A percentile compares a stretch with the other conserved stretches of the same genome.
Conservation (phyloP, 2,329 filamentous ascomycete genomes). For the Monascus ruber region DNA sequence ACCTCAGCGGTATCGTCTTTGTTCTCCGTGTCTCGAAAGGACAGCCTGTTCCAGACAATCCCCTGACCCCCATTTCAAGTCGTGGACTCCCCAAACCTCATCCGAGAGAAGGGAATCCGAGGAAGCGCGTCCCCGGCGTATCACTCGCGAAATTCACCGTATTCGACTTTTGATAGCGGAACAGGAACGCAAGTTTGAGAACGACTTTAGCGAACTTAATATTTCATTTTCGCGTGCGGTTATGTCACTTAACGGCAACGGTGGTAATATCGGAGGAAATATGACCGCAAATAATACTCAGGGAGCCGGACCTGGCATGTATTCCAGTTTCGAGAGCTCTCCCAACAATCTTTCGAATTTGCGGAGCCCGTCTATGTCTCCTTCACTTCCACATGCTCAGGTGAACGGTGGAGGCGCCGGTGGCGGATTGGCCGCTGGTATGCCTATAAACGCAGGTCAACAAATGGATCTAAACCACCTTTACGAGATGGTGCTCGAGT, state of each 20-base stretch:
- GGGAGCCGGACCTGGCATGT: conserved; percentile 17
- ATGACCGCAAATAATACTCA: neutral
- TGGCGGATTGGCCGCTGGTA: conserved; percentile 22
- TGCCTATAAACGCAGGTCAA: conserved; percentile 38
- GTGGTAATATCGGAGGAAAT: conserved; percentile 12
- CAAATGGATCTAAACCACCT: conserved; percentile 42
- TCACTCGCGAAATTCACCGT: no score
- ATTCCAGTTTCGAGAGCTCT: conserved; percentile 22
- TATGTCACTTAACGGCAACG: conserved; percentile 25
- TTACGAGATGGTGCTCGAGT: conserved; percentile 39
- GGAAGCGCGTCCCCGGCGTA: no score
- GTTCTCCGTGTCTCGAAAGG: no score
- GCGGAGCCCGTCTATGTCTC: conserved; percentile 23
- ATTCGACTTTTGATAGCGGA: neutral
- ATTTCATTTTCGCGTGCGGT: conserved; percentile 6
- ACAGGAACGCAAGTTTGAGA: neutral
- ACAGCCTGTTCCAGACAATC: no score
- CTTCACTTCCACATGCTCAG: conserved; percentile 22
- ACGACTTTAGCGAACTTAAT: neutral
- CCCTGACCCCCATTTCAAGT: no score
- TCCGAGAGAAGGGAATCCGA: no score
- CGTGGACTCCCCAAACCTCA: no score
- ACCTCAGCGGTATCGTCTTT: no score
- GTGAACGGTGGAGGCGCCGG: conserved; percentile 16
- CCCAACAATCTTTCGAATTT: conserved; percentile 20